Conservation (phyloP, 441 rosid species). For the Pelargonium australe region DNA sequence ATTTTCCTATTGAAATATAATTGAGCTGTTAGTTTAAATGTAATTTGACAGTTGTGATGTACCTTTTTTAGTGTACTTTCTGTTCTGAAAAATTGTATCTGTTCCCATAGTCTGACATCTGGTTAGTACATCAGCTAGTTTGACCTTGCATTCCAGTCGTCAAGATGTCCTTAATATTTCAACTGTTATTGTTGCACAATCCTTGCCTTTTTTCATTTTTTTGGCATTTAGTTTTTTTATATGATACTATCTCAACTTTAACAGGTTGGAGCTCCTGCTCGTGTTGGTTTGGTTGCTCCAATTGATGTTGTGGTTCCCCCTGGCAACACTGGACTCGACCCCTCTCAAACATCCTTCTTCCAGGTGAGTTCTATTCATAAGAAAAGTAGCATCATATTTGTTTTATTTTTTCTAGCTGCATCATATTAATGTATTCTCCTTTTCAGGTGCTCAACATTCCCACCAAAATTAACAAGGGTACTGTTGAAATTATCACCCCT, state of each 20-base stretch:
- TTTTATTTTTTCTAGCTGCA: not conserved
- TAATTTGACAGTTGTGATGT: too few relatives aligned
- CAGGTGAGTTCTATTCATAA: conserved; percentile 26
- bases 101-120: too few relatives aligned
- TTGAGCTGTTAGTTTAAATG: too few relatives aligned
- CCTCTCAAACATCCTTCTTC: conserved; percentile 94
- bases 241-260: not conserved
- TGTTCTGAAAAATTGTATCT: too few relatives aligned
- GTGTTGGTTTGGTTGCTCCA: conserved; percentile 93
- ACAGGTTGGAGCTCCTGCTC: conserved; percentile 98
- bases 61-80: too few relatives aligned
- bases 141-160: not conserved
- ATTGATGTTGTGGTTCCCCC: conserved; percentile 93
- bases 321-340: conserved; percentile 93
- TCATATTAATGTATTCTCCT: not conserved
- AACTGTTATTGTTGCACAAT: too few relatives aligned
- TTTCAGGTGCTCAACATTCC: conserved; percentile 81
- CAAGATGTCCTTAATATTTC: too few relatives aligned
- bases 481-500: conserved; percentile 71
- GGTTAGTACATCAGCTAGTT: too few relatives aligned
- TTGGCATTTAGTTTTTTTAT: too few relatives aligned
- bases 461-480: conserved; percentile 95
- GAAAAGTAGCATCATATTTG: not conserved
- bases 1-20: too few relatives aligned
- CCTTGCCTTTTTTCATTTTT: too few relatives aligned